These are phyloP conservation scores for Polyplosphaeria fusca DNA, from an alignment of 495 filamentous ascomycete species.

Conservation along the genomic window DNA sequence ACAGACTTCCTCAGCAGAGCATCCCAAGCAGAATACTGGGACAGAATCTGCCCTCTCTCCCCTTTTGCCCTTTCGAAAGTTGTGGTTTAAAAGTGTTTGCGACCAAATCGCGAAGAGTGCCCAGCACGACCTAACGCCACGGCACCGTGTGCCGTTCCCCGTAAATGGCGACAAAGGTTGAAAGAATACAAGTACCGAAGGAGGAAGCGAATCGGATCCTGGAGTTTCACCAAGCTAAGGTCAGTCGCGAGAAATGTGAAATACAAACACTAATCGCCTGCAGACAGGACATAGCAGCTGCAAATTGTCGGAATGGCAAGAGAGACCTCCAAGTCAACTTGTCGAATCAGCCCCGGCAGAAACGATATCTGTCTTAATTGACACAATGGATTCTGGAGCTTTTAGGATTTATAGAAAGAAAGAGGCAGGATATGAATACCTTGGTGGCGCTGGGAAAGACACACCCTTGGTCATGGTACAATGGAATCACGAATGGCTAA, in stretches of 20 bases:
- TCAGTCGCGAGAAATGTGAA: background rate
- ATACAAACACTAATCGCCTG: background rate
- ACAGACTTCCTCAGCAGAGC: background rate
- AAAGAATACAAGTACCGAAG: background rate
- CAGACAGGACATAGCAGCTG: background rate
- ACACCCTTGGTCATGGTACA: background rate
- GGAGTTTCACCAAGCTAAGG: background rate
- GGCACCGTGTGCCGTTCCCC: too few species aligned
- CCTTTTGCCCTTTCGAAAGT: too few species aligned
- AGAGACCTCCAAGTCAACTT: background rate
- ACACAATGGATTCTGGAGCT: background rate
- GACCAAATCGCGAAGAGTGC: too few species aligned
- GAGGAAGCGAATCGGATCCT: background rate
- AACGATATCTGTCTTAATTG: constrained; percentile 2
- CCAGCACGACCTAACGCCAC: too few species aligned
- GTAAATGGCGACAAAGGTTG: background rate
- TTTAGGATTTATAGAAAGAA: background rate
- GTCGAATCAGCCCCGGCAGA: background rate
- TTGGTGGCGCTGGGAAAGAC: background rate
- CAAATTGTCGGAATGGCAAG: background rate
- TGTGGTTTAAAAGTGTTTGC: too few species aligned
- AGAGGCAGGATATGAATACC: background rate
- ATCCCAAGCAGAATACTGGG: background rate
- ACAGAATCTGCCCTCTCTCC: too few species aligned
- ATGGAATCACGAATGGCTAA: background rate